Conservation (phyloP, 140 eudicot genomes). For the Senecio squalidus region DNA sequence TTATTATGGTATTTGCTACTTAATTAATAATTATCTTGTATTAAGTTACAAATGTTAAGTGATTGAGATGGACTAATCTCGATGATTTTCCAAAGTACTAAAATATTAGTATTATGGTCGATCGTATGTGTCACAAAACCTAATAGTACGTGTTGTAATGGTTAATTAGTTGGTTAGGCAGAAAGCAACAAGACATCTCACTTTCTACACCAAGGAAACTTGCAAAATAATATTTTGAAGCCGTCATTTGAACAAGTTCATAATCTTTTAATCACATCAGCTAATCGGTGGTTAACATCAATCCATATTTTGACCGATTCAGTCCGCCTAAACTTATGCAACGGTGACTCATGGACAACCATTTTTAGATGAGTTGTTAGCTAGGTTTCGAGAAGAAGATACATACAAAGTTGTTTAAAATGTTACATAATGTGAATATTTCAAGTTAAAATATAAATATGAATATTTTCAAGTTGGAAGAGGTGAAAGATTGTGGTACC, state of each 20-base stretch:
- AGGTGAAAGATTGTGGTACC: too few relatives aligned
- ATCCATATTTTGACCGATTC: not conserved
- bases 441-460: too few relatives aligned
- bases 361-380: not conserved
- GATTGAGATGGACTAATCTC: conserved; percentile 21
- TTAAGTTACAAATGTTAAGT: conserved; percentile 14
- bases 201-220: conserved; percentile 15
- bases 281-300: not conserved
- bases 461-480: too few relatives aligned
- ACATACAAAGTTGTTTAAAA: not conserved
- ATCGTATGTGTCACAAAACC: conserved; percentile 20
- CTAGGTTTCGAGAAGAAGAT: too few relatives aligned
- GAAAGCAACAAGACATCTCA: conserved; percentile 18
- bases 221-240: conserved; percentile 5
- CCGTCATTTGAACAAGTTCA: not conserved
- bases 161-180: conserved; percentile 28
- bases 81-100: conserved; percentile 10
- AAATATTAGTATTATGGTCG: conserved; percentile 5
- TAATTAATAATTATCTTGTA: conserved; percentile 3
- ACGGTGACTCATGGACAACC: not conserved
- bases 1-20: conserved; percentile 4
- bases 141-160: not conserved
- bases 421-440: too few relatives aligned
- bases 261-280: conserved; percentile 9
- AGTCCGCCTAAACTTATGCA: not conserved